phyloP scores from a whole-genome alignment of 2,329 filamentous ascomycete genomes.

The Xylariaceae sp. region DNA sequence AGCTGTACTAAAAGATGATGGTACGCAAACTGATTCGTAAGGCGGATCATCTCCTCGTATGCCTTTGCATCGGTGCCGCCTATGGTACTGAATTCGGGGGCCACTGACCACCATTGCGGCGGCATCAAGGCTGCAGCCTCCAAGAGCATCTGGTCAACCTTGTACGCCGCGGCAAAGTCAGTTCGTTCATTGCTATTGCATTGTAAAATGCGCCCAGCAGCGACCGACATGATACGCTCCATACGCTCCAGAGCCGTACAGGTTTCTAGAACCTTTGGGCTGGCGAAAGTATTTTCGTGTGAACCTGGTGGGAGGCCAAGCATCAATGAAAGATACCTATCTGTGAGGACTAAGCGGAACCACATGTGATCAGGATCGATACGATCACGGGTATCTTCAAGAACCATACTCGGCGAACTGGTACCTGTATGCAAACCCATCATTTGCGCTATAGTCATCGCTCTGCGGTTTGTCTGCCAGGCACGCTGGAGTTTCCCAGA shows the following conservation, averaged over 20 bases:
- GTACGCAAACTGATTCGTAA: slow-evolving; percentile 49
- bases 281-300: background rate
- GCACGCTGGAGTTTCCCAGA: slow-evolving; percentile 50
- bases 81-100: slow-evolving; percentile 13
- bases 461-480: slow-evolving; percentile 51
- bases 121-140: too few species aligned
- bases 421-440: slow-evolving; percentile 14
- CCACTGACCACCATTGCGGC: too few species aligned
- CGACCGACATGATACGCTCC: slow-evolving; percentile 20
- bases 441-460: slow-evolving; percentile 36
- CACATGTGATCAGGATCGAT: background rate
- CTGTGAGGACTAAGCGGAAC: slow-evolving; percentile 8
- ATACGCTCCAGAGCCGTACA: background rate
- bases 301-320: slow-evolving; percentile 10
- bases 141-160: too few species aligned
- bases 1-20: slow-evolving; percentile 49
- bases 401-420: slow-evolving; percentile 11
- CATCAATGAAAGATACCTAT: slow-evolving; percentile 6
- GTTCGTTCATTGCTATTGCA: too few species aligned
- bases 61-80: background rate
- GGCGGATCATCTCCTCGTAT: slow-evolving; percentile 41
- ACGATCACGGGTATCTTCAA: background rate
- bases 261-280: too few species aligned
- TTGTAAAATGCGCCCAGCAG: too few species aligned
- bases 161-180: too few species aligned